A percentile compares a stretch with the other conserved stretches of the same genome.
These are phyloP conservation scores for Chlorella sorokiniana DNA, from an alignment of 139 green algal genomes.

Conservation along the genomic window DNA sequence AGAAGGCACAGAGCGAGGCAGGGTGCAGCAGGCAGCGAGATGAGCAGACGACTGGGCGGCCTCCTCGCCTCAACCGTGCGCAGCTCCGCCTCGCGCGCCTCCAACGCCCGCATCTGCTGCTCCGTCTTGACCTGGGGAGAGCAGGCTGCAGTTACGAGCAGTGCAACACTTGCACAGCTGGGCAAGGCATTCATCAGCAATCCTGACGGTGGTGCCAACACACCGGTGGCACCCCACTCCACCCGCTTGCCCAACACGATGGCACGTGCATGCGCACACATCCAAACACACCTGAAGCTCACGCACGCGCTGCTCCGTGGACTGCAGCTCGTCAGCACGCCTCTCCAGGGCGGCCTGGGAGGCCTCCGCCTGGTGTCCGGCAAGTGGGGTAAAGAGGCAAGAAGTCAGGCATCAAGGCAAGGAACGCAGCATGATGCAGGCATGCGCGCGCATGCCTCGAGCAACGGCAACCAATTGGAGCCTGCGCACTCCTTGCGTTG, in stretches of 20 bases:
- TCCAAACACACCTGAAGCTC: conserved; percentile 41
- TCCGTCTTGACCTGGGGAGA: conserved; percentile 12
- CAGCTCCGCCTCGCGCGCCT: conserved; percentile 34
- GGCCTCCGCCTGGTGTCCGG: conserved; percentile 28
- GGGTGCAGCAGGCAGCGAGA: not conserved
- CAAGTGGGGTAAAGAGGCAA: not conserved
- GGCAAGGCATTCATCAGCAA: not conserved
- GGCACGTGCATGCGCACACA: too few species aligned
- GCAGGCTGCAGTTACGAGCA: not conserved
- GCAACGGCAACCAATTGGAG: not conserved
- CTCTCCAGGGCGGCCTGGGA: conserved; percentile 15
- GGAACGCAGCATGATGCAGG: not conserved
- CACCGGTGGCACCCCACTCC: not conserved
- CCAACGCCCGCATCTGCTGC: conserved; percentile 38
- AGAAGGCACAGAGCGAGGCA: not conserved
- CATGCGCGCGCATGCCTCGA: not conserved
- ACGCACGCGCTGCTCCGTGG: conserved; percentile 23
- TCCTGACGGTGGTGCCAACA: not conserved
- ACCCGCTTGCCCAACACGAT: too few species aligned
- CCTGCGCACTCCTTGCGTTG: too few species aligned
- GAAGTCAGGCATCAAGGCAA: not conserved
- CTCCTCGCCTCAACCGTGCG: conserved; percentile 24
- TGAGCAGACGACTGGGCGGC: not conserved
- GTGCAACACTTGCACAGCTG: too few species aligned
- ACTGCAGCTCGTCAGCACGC: conserved; percentile 21